Evolutionary conservation across 2,329 filamentous ascomycete species (phyloP).

Genomic region (Fusarium subtropicale): DNA sequence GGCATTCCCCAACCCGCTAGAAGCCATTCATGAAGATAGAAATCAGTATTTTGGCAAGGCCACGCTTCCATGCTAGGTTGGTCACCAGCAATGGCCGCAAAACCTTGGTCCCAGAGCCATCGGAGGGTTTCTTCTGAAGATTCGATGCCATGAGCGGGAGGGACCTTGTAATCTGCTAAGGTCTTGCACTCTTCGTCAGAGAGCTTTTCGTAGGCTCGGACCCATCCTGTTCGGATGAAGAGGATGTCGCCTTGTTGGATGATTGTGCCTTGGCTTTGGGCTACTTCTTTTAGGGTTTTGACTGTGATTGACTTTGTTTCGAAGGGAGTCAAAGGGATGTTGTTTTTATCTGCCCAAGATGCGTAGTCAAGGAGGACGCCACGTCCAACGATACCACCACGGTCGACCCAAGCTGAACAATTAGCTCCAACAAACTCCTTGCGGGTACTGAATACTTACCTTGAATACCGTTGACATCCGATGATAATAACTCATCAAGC

Average conservation of each 20-base stretch:
- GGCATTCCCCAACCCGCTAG: constrained; percentile 64
- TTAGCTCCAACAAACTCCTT: rapidly evolving
- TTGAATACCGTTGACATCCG: constrained; percentile 48
- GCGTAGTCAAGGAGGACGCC: constrained; percentile 66
- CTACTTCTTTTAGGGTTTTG: constrained; percentile 57
- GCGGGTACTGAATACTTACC: constrained; percentile 20
- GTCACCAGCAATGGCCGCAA: constrained; percentile 68
- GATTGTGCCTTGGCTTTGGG: constrained; percentile 55
- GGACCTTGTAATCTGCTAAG: constrained; percentile 48
- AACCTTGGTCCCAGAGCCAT: constrained; percentile 68
- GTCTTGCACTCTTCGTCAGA: constrained; percentile 52
- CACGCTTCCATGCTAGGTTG: constrained; percentile 65
- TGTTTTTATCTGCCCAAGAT: constrained; percentile 56
- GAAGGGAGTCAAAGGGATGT: constrained; percentile 55
- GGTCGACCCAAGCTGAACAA: constrained; percentile 23
- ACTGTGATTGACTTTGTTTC: constrained; percentile 57
- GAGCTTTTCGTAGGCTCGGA: constrained; percentile 56
- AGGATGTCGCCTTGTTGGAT: constrained; percentile 66
- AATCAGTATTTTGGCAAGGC: constrained; percentile 52
- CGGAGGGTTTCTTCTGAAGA: constrained; percentile 60
- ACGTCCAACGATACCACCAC: constrained; percentile 61
- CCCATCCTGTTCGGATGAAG: constrained; percentile 66
- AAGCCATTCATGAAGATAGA: constrained; percentile 57
- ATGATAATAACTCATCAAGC: constrained; percentile 58
- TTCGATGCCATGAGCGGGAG: constrained; percentile 58